phyloP scores from a whole-genome alignment of 208 protist genomes.

The Trypanosomatidae sp. region DNA sequence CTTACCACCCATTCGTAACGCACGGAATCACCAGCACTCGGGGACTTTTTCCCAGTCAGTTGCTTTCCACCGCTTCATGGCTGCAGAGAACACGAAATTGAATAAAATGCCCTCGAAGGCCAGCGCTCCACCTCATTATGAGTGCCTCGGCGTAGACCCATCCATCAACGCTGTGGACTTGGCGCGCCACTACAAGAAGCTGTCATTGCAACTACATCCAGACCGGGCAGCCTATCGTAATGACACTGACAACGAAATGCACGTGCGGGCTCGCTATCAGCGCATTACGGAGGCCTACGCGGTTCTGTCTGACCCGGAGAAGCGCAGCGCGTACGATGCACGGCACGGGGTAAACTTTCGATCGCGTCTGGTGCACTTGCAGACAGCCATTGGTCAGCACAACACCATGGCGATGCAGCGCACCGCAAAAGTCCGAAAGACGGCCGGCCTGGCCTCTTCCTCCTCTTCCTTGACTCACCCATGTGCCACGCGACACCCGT shows the following conservation, averaged over 20 bases:
- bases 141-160: conserved; percentile 60
- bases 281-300: conserved; percentile 73
- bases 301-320: conserved; percentile 66
- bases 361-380: conserved; percentile 36
- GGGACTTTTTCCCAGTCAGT: background rate
- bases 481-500: background rate
- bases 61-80: background rate
- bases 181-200: conserved; percentile 51
- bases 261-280: conserved; percentile 54
- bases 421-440: background rate
- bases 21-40: background rate
- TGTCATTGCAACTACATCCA: conserved; percentile 77
- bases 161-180: conserved; percentile 55
- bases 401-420: conserved; percentile 26
- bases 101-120: conserved; percentile 10
- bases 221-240: conserved; percentile 71
- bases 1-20: no score
- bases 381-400: conserved; percentile 34
- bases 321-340: conserved; percentile 66
- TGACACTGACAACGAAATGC: conserved; percentile 15
- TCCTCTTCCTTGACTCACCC: background rate
- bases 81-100: background rate
- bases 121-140: conserved; percentile 51
- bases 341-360: conserved; percentile 76
- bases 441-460: background rate